A percentile compares a stretch with the other conserved stretches of the same genome.
These are phyloP conservation scores for Epichloe scottii DNA, from an alignment of 2,329 filamentous ascomycete species.

Conservation along the genomic window DNA sequence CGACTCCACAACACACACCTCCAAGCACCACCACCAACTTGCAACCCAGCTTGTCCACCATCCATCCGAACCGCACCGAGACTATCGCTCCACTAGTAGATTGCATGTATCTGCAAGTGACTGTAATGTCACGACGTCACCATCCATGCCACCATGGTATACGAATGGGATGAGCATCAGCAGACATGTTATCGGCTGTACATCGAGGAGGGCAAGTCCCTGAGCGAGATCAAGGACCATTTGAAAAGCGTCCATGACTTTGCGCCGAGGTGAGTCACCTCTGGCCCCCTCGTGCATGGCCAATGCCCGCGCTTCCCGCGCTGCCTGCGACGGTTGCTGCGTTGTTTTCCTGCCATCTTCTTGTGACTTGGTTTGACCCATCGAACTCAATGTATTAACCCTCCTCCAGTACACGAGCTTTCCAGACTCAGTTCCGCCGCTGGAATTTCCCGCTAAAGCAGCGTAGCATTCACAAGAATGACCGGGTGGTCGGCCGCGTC, in stretches of 20 bases:
- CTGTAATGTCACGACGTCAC: too few species aligned
- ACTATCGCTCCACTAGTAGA: too few species aligned
- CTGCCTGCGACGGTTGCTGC: neutral
- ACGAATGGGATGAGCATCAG: conserved; percentile 33
- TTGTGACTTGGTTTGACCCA: neutral
- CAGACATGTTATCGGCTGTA: conserved; percentile 48
- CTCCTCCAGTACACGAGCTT: conserved; percentile 54
- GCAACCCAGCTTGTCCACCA: too few species aligned
- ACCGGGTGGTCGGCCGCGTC: conserved; percentile 52
- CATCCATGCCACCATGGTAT: conserved; percentile 25
- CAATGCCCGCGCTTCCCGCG: neutral
- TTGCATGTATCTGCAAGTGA: too few species aligned
- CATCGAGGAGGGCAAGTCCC: conserved; percentile 59
- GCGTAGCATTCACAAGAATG: conserved; percentile 58
- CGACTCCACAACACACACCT: too few species aligned
- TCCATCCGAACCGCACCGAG: too few species aligned
- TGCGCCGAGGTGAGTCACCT: conserved; percentile 52
- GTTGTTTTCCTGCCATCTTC: neutral
- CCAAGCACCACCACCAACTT: too few species aligned
- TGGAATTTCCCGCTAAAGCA: conserved; percentile 72
- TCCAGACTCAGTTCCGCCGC: conserved; percentile 62
- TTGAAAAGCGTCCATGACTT: conserved; percentile 55
- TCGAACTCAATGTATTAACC: neutral
- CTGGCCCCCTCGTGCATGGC: neutral
- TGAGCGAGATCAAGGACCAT: conserved; percentile 64